Evolutionary conservation across 164 flowering plant genomes (phyloP).

Genomic region (Berberis thunbergii): DNA sequence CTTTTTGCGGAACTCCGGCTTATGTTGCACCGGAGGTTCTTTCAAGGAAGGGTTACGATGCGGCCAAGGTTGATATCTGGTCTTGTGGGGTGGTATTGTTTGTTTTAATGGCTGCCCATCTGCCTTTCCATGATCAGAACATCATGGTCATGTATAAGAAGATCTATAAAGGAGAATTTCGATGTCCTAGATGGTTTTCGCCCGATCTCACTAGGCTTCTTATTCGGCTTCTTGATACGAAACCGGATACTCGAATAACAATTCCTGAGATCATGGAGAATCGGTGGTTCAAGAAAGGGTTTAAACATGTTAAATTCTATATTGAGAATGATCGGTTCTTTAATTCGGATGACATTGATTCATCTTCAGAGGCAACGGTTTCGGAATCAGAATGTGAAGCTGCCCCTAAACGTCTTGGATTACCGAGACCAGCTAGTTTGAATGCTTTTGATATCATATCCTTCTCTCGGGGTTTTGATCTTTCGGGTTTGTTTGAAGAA

Average conservation of each 20-base stretch:
- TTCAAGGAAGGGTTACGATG: slow-evolving; percentile 29
- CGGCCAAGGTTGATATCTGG: neutral
- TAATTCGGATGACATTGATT: slow-evolving; percentile 9
- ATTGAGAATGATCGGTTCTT: neutral
- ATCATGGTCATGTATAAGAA: slow-evolving; percentile 16
- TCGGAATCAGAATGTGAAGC: slow-evolving; percentile 11
- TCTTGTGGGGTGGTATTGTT: slow-evolving; percentile 6
- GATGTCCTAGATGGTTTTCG: slow-evolving; percentile 35
- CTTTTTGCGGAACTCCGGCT: too few relatives aligned
- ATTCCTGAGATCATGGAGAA: too few relatives aligned
- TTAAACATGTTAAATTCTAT: slow-evolving; percentile 19
- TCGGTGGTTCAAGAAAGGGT: slow-evolving; percentile 19
- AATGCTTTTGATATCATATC: slow-evolving; percentile 25
- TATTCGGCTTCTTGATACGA: slow-evolving; percentile 18
- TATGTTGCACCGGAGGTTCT: slow-evolving; percentile 16
- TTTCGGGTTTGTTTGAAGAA: slow-evolving; percentile 22
- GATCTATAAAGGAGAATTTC: slow-evolving; percentile 33
- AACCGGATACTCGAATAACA: slow-evolving; percentile 16
- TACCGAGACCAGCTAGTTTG: slow-evolving; percentile 23
- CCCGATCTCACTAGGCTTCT: slow-evolving; percentile 1
- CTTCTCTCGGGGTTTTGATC: slow-evolving; percentile 21
- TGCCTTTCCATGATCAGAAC: slow-evolving; percentile 27
- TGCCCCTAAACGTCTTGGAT: neutral
- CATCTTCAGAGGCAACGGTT: slow-evolving; percentile 7
- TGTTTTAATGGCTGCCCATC: slow-evolving; percentile 34